Evolutionary conservation across 2,329 filamentous ascomycete species (phyloP).

Genomic region (Penicillium rolfsii): DNA sequence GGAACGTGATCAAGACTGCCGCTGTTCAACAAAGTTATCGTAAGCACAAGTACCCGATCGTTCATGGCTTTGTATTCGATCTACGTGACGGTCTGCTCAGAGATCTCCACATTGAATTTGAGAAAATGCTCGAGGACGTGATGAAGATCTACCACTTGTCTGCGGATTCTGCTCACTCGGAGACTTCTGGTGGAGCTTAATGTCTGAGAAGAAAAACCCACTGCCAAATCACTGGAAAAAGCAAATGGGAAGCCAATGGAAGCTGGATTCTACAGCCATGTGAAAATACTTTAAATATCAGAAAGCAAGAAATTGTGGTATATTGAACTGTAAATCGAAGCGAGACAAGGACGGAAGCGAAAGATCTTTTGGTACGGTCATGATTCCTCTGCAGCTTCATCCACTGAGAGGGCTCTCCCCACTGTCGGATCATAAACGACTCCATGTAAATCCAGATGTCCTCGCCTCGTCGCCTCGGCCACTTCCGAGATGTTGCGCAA

Average conservation of each 20-base stretch:
- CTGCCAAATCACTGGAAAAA: background rate
- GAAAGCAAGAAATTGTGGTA: background rate
- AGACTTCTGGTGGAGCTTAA: conserved; percentile 1
- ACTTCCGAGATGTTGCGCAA: conserved; percentile 23
- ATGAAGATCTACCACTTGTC: conserved; percentile 27
- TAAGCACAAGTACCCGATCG: conserved; percentile 66
- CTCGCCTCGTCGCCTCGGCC: conserved; percentile 11
- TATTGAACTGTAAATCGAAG: background rate
- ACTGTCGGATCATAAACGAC: conserved; percentile 23
- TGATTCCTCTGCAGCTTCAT: conserved; percentile 5
- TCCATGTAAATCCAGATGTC: conserved; percentile 21
- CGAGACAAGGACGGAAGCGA: background rate
- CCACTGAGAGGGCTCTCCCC: conserved; percentile 11
- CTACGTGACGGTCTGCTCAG: conserved; percentile 69
- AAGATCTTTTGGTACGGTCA: background rate
- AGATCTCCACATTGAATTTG: conserved; percentile 66
- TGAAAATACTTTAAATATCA: background rate
- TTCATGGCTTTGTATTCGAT: conserved; percentile 75
- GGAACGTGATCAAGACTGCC: conserved; percentile 50
- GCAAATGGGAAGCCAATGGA: background rate
- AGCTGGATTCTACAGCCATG: background rate
- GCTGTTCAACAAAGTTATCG: conserved; percentile 63
- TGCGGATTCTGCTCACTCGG: background rate
- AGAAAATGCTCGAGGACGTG: conserved; percentile 53
- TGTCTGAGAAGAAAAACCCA: background rate